A percentile compares a stretch with the other conserved stretches of the same genome.
Conservation (phyloP, 352 stramenopile species). For the Pythium aphanidermatum region DNA sequence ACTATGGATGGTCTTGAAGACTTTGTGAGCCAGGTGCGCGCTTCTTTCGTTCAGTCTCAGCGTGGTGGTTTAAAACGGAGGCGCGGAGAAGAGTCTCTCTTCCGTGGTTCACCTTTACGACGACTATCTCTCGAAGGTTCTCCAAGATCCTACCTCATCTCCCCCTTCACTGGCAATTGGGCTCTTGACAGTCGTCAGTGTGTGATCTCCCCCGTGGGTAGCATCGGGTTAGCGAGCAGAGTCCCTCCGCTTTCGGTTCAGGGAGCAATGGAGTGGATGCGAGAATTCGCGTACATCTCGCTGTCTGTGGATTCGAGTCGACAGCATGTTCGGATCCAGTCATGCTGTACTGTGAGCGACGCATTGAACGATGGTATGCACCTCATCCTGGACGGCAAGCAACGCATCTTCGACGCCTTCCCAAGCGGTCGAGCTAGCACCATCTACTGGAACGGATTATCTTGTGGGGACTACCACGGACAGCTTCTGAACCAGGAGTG, state of each 20-base stretch:
- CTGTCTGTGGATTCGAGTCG: too few species aligned
- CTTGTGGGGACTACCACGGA: conserved; percentile 42
- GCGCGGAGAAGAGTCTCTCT: too few species aligned
- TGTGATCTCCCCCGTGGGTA: neutral
- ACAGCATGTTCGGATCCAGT: too few species aligned
- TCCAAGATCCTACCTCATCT: neutral
- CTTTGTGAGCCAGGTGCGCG: conserved; percentile 12
- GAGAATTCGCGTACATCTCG: too few species aligned
- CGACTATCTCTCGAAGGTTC: too few species aligned
- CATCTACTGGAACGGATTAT: conserved; percentile 21
- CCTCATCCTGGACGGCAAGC: conserved; percentile 34
- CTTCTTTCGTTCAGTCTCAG: too few species aligned
- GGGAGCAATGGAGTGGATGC: conserved; percentile 13
- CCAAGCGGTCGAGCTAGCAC: conserved; percentile 38
- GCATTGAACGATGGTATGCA: conserved; percentile 14
- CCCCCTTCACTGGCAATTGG: conserved; percentile 4
- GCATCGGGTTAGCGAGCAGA: too few species aligned
- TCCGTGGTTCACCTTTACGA: too few species aligned
- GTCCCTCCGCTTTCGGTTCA: neutral
- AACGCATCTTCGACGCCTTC: conserved; percentile 34
- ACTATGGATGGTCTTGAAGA: conserved; percentile 4
- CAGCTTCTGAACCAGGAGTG: conserved; percentile 20
- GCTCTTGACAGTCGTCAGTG: conserved; percentile 10
- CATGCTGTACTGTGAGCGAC: too few species aligned
- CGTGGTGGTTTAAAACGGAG: too few species aligned